Conservation (phyloP, 352 stramenopile genomes). For the Pythium guiyangense region DNA sequence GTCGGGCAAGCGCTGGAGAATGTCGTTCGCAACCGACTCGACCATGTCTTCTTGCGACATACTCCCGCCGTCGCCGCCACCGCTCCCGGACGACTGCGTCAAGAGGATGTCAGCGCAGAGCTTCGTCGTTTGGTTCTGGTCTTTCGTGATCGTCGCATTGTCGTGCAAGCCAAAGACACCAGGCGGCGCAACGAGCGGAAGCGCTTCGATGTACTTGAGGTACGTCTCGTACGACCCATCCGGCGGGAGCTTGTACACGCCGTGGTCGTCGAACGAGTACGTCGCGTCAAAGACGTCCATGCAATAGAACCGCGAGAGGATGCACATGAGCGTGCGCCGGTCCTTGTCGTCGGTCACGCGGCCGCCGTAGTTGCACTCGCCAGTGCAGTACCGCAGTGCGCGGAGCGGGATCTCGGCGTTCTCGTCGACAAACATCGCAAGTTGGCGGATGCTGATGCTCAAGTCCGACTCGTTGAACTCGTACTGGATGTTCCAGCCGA, state of each 20-base stretch:
- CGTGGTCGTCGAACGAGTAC: conserved; percentile 67
- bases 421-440: conserved; percentile 91
- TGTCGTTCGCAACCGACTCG: conserved; percentile 81
- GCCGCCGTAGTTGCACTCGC: conserved; percentile 84
- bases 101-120: conserved; percentile 92
- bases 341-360: conserved; percentile 87
- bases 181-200: conserved; percentile 85
- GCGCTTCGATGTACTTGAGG: conserved; percentile 76
- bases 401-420: conserved; percentile 84
- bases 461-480: conserved; percentile 95
- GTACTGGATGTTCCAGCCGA: conserved; percentile 96
- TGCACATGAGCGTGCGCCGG: conserved; percentile 62
- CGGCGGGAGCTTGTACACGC: conserved; percentile 65
- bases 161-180: conserved; percentile 93
- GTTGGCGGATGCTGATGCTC: conserved; percentile 88
- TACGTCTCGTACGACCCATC: conserved; percentile 77
- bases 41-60: conserved; percentile 90
- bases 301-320: conserved; percentile 75
- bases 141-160: conserved; percentile 93
- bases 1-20: conserved; percentile 76
- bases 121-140: conserved; percentile 92
- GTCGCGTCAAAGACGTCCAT: conserved; percentile 51
- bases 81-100: conserved; percentile 73
- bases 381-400: conserved; percentile 75
- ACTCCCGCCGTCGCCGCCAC: conserved; percentile 47